A percentile compares a stretch with the other conserved stretches of the same genome.
Conservation (phyloP, 345 rosid genomes). For the Toxicodendron radicans region DNA sequence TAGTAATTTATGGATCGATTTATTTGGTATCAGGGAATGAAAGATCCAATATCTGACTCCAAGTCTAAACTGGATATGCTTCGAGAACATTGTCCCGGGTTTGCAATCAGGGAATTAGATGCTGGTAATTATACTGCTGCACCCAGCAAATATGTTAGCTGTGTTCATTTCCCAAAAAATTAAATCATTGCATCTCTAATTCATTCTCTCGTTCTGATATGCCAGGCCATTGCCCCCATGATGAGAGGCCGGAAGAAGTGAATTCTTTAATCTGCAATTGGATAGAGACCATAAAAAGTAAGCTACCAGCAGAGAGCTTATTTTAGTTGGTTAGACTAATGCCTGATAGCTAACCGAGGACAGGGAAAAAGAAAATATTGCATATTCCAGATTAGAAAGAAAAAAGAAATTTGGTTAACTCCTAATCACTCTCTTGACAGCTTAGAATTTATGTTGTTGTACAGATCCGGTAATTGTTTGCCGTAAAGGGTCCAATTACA, state of each 20-base stretch:
- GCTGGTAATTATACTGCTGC: constrained; percentile 48
- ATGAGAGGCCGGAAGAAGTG: constrained; percentile 67
- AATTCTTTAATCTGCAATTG: constrained; percentile 56
- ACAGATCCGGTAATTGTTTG: too few species aligned
- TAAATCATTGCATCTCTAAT: neutral
- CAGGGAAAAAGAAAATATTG: too few species aligned
- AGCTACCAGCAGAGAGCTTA: constrained; percentile 18
- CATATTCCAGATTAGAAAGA: neutral
- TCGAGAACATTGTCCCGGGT: constrained; percentile 49
- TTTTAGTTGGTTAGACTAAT: constrained; percentile 11
- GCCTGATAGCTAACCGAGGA: neutral
- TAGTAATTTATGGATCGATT: neutral
- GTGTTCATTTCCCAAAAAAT: neutral
- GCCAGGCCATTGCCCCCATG: constrained; percentile 90
- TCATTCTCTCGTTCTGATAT: neutral
- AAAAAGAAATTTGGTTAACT: neutral
- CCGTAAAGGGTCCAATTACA: too few species aligned
- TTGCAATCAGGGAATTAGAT: constrained; percentile 53
- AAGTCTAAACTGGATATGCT: constrained; percentile 61
- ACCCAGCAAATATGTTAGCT: constrained; percentile 5
- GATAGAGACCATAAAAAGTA: constrained; percentile 39
- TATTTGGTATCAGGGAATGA: constrained; percentile 61
- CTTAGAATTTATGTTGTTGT: too few species aligned
- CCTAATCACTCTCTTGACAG: too few species aligned
- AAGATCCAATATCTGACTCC: constrained; percentile 74